Conservation (phyloP, 352 stramenopile species). For the Phytopythium mirpurense region DNA sequence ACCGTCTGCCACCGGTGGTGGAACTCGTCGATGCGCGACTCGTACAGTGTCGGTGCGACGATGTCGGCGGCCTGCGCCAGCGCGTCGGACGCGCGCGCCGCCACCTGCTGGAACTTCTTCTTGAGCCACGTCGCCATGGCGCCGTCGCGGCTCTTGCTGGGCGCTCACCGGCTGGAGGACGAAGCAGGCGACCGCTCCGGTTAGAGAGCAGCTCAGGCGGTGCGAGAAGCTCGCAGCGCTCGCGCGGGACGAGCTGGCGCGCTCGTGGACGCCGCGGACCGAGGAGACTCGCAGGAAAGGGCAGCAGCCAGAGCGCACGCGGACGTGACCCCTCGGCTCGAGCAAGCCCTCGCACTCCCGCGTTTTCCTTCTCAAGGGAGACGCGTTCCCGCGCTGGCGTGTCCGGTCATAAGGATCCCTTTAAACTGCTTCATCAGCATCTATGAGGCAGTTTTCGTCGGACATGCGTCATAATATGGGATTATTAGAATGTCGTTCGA, state of each 20-base stretch:
- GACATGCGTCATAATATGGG: no score
- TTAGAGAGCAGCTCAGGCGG: not conserved
- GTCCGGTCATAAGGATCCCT: not conserved
- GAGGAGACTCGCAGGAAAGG: not conserved
- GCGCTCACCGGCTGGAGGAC: not conserved
- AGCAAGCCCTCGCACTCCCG: no score
- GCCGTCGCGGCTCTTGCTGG: not conserved
- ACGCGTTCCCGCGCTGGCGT: not conserved
- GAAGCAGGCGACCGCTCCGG: not conserved
- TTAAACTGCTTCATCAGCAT: no score
- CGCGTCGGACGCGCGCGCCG: conserved; percentile 60
- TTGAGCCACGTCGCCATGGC: conserved; percentile 61
- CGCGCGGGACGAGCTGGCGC: not conserved
- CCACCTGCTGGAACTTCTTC: conserved; percentile 74
- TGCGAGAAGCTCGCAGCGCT: not conserved
- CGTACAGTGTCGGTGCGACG: conserved; percentile 75
- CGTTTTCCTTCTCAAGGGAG: not conserved
- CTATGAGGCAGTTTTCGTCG: not conserved
- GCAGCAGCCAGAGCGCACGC: conserved; percentile 1
- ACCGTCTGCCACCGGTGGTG: conserved; percentile 80
- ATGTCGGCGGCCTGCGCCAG: conserved; percentile 76
- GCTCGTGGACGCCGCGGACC: not conserved
- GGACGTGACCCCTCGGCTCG: not conserved
- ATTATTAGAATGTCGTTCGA: conserved; percentile 1
- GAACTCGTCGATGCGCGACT: conserved; percentile 81